Percentiles rank a stretch among this genome's conserved stretches.
Conservation (phyloP, 257 asterid species). For the Cordia subcordata region DNA sequence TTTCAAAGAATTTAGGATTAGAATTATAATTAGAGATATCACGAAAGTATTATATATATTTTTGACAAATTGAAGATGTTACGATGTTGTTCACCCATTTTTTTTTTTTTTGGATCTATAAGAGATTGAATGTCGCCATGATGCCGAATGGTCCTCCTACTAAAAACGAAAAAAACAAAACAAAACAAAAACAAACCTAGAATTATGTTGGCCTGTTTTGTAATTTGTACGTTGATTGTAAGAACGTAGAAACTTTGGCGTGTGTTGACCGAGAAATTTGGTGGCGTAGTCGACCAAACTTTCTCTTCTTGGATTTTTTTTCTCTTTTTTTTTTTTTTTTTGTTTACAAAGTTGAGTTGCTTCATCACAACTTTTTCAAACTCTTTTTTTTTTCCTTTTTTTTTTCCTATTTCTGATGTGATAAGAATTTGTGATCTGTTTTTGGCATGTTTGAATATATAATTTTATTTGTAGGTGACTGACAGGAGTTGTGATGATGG, state of each 20-base stretch:
- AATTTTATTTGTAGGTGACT: slow-evolving; percentile 26
- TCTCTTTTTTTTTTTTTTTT: too few species aligned
- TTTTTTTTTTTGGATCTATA: too few species aligned
- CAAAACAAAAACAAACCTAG: too few species aligned
- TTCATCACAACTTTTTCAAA: neutral
- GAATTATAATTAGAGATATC: too few species aligned
- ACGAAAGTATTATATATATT: too few species aligned
- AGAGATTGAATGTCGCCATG: too few species aligned
- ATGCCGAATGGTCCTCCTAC: too few species aligned
- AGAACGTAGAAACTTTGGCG: slow-evolving; percentile 13
- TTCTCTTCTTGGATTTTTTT: neutral
- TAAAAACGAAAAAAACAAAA: too few species aligned
- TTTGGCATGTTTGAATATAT: neutral
- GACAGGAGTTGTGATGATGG: neutral
- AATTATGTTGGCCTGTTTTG: neutral
- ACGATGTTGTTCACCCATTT: too few species aligned
- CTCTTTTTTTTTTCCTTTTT: neutral
- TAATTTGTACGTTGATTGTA: neutral
- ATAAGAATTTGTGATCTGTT: neutral
- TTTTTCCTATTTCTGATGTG: neutral
- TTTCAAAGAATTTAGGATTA: too few species aligned
- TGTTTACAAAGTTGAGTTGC: neutral
- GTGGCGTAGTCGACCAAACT: slow-evolving; percentile 32
- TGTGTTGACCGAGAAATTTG: slow-evolving; percentile 27
- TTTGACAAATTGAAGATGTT: too few species aligned